Conservation (phyloP, 2,329 filamentous ascomycete species). For the Pleoardoris graminearum region DNA sequence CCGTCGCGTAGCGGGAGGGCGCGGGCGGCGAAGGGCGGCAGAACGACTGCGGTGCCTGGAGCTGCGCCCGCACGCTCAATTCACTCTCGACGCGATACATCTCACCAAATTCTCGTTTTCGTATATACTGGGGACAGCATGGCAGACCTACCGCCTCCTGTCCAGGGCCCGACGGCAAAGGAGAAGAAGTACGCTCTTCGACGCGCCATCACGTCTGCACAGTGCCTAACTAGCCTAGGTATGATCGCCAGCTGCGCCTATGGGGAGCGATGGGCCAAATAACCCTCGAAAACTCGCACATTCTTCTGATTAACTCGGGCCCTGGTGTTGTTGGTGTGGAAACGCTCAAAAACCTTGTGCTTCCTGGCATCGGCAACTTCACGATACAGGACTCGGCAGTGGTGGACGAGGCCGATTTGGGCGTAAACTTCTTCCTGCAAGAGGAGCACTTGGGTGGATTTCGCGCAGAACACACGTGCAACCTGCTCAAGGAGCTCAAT, state of each 20-base stretch:
- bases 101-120: neutral
- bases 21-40: constrained; percentile 9
- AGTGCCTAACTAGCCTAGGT: constrained; percentile 56
- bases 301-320: constrained; percentile 87
- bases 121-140: constrained; percentile 21
- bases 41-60: constrained; percentile 12
- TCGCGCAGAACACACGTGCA: constrained; percentile 76
- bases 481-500: constrained; percentile 83
- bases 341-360: constrained; percentile 93
- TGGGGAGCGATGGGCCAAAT: constrained; percentile 93
- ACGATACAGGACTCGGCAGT: constrained; percentile 81
- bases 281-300: constrained; percentile 85
- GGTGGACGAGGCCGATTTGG: constrained; percentile 82
- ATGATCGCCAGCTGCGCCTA: constrained; percentile 90
- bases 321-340: constrained; percentile 87
- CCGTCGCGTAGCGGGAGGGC: neutral
- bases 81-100: neutral
- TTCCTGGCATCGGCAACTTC: constrained; percentile 88
- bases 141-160: constrained; percentile 44
- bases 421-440: constrained; percentile 96
- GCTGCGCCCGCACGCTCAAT: neutral
- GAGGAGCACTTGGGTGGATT: constrained; percentile 74
- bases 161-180: constrained; percentile 49
- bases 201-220: constrained; percentile 7
- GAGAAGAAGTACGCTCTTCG: constrained; percentile 54